Base-by-base conservation (phyloP, 805 yeast species). In the Wickerhamomyces sydowiorum region DNA sequence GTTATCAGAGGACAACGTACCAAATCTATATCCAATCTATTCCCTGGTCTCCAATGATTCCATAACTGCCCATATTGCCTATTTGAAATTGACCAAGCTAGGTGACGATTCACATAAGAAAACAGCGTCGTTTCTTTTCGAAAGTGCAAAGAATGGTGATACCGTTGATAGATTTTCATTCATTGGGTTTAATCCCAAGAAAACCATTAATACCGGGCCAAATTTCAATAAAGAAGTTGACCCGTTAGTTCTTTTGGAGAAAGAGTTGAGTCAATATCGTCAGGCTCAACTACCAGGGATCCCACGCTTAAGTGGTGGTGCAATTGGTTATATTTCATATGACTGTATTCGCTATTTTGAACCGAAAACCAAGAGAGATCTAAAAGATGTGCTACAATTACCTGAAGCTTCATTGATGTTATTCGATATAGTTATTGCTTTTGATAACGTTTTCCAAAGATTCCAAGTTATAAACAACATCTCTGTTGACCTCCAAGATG, bases 311-410 rank as follows among this genome's bases (percentile, higher is more conserved):
- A 82, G 90, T 53, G 99, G 99, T 44, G 99, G 99, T 49, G 98
- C 98, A 6, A 75, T 91, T 41, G 99, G 99, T 2, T 93, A 89
- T 60, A 80, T 93, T 35, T 87, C 97, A 1, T 93, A 93, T 57
- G 99, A 93, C 63, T 93, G 99, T 69, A 85, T 93, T 57, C 86
- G 88, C 60, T 93, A 93, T 64, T 93, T 93, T 52, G 99, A 93
- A 66, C 99, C 99, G 45, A 82, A 74, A 52, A 91, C 98, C 1
- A 75, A 73, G 46, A 76, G 86, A 49, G 73, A 73, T 3, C 70
- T 90, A 52, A 78, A 83, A 51, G 98, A 93, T 61, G 81, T 82
- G 1, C 67, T 93, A 52, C 64, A 85, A 47, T 74, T 93, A 10
- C 99, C 99, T 0, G 99, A 93, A 65, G 84, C 96, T 2, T 82